Evolutionary conservation across 148 eudicot species (phyloP), one percentile per base, ranked within the genome.

Genomic region (Cornus kousa): DNA sequence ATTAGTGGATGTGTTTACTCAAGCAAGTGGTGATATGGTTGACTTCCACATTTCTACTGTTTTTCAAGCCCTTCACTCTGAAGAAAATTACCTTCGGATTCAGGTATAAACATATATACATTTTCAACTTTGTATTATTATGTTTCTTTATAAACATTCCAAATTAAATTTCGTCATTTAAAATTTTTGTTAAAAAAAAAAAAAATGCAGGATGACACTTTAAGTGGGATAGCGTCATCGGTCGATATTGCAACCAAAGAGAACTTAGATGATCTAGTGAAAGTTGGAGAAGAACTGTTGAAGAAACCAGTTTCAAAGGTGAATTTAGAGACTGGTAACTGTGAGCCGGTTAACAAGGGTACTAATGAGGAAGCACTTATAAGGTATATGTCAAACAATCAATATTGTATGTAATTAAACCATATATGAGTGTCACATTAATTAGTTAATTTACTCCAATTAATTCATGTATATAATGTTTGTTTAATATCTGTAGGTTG

Each of bases 191-290:
- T 53, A 7, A 17, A 62, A 62, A 17, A 13, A 7, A 43, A 13
- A 17, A 13, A 7, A 43, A 13, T 37, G 80, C 66, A 88, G 89
- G 89, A 85, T 76, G 88, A 87, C 71, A 83, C 80, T 35, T 60
- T 87, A 82, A 62, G 33, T 4, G 88, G 87, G 2, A 57, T 66
- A 28, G 35, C 72, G 40, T 64, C 91, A n/a, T 84, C 88, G 0
- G 80, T 85, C 23, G 88, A 87, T 53, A 76, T 85, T 23, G 79
- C 91, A 64, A 89, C 88, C 0, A 43, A 79, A 37, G 83, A 81
- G 33, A 89, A 87, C 73, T 68, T 88, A 33, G 79, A 82, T 0
- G 64, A 68, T 68, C 84, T 86, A 4, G 90, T 85, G 32, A 75
- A 78, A 46, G 64, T 82, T 55, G 92, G 92, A 0, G 85, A 87